Evolutionary conservation across 495 filamentous ascomycete genomes (phyloP).

Genomic region (Physcia stellaris): DNA sequence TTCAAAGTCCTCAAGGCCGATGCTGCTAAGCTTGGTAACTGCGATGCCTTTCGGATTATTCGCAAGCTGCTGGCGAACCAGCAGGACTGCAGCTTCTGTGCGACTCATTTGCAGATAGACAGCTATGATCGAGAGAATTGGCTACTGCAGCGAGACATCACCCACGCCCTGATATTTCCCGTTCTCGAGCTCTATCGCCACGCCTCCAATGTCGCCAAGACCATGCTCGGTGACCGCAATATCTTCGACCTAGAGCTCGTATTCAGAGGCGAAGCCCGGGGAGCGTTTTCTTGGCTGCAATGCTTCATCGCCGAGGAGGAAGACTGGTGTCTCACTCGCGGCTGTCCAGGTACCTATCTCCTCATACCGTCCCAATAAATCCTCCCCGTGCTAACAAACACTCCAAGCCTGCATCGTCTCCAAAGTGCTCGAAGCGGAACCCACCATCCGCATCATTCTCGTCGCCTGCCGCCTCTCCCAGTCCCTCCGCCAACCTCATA

Average conservation of each 20-base stretch:
- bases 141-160: constrained; percentile 46
- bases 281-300: constrained; percentile 47
- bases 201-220: constrained; percentile 34
- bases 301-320: constrained; percentile 44
- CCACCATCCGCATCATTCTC: constrained; percentile 43
- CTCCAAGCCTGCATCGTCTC: constrained; percentile 34
- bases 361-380: not conserved
- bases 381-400: not conserved
- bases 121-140: constrained; percentile 30
- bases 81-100: constrained; percentile 30
- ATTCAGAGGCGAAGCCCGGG: constrained; percentile 42
- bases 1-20: not conserved
- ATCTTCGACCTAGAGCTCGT: constrained; percentile 44
- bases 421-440: constrained; percentile 42
- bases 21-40: not conserved
- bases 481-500: constrained; percentile 44
- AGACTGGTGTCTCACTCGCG: constrained; percentile 42
- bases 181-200: constrained; percentile 42
- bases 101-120: constrained; percentile 28
- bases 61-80: not conserved
- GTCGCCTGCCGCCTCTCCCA: constrained; percentile 55
- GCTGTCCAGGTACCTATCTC: constrained; percentile 31
- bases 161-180: constrained; percentile 44
- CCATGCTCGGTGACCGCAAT: constrained; percentile 29
- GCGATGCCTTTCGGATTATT: constrained; percentile 5